Evolutionary conservation across 2,329 filamentous ascomycete genomes (phyloP).

Genomic region (Xylariaceae sp.): DNA sequence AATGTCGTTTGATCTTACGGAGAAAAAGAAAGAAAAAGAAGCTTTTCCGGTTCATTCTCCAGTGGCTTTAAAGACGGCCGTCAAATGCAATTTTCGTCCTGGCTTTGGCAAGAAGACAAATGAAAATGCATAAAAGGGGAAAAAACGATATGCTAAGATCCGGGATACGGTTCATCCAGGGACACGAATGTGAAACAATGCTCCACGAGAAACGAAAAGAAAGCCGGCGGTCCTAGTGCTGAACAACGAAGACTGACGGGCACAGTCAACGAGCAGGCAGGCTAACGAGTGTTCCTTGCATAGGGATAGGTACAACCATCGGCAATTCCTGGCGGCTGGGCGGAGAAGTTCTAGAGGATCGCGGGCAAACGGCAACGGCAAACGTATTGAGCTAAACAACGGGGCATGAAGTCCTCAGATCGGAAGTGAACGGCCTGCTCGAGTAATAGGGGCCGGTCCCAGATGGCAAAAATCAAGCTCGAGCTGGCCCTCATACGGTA

Average conservation of each 20-base stretch:
- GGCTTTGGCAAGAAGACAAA: conserved; percentile 6
- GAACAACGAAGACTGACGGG: not conserved
- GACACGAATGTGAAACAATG: conserved; percentile 2
- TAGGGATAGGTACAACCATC: not conserved
- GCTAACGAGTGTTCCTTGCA: not conserved
- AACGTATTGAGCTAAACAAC: not conserved
- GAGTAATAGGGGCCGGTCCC: not conserved
- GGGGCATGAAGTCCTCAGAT: conserved; percentile 5
- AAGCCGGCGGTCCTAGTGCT: not conserved
- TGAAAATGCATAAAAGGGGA: conserved; percentile 1
- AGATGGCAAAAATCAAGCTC: not conserved
- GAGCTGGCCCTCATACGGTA: conserved; percentile 1
- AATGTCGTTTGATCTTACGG: conserved; percentile 19
- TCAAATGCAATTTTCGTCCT: conserved; percentile 7
- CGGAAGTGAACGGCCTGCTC: conserved; percentile 13
- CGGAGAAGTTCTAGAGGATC: not conserved
- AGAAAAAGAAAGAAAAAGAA: not conserved
- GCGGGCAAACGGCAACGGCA: not conserved
- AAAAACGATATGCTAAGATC: conserved; percentile 4
- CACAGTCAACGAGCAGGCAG: not conserved
- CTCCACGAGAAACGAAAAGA: not conserved
- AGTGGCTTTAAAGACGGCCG: conserved; percentile 10
- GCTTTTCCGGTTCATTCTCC: conserved; percentile 10
- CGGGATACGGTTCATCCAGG: conserved; percentile 1
- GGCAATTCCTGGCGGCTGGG: not conserved